Percentiles rank a stretch among this genome's conserved stretches.
These are phyloP conservation scores for Ocimum tenuiflorum DNA, from an alignment of 257 asterid genomes.

Conservation along the genomic window DNA sequence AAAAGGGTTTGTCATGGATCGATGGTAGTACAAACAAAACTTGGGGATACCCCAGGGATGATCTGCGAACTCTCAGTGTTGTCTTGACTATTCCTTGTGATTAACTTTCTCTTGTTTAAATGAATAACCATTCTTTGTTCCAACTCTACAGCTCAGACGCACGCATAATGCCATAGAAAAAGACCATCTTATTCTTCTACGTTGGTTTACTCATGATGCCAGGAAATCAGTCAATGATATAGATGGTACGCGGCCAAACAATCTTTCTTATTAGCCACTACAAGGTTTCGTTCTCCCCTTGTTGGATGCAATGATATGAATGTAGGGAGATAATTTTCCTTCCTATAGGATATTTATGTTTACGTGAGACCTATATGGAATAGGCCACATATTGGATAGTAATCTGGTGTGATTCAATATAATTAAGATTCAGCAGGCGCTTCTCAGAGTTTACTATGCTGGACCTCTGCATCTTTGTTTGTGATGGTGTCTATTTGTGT, in stretches of 20 bases:
- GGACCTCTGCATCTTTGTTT: not conserved
- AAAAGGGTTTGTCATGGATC: no score
- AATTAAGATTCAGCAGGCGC: not conserved
- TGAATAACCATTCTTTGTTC: not conserved
- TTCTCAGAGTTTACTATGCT: not conserved
- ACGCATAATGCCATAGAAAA: conserved; percentile 35
- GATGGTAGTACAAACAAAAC: no score
- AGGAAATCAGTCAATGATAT: conserved; percentile 39
- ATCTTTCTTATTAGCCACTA: not conserved
- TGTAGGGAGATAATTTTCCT: not conserved
- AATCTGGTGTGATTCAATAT: not conserved
- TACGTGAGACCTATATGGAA: no score
- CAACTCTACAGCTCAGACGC: conserved; percentile 46
- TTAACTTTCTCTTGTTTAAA: conserved; percentile 1
- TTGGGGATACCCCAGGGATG: no score
- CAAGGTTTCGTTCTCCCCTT: not conserved
- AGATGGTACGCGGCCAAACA: conserved; percentile 39
- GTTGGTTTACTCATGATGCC: conserved; percentile 47
- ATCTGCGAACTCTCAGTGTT: not conserved
- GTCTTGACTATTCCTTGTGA: not conserved
- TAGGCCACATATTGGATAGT: not conserved
- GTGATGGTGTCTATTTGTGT: not conserved
- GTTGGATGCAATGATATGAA: not conserved
- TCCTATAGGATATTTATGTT: not conserved
- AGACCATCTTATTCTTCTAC: conserved; percentile 33